Evolutionary conservation across 2,329 filamentous ascomycete species (phyloP), one percentile per base, ranked within the genome.

Genomic region (Ploettnerulaceae sp.): DNA sequence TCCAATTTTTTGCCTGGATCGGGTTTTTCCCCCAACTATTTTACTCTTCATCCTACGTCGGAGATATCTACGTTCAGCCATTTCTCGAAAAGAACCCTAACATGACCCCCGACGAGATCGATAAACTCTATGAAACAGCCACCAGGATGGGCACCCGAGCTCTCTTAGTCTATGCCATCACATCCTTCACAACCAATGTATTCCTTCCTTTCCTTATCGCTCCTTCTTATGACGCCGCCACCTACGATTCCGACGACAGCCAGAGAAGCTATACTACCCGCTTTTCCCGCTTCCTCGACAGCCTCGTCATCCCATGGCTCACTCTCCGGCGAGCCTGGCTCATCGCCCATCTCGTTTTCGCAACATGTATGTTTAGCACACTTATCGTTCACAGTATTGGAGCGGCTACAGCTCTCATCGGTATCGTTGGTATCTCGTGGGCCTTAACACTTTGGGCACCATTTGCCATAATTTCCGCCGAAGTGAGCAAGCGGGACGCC

Each of bases 11-110:
- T 51, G 88, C 89, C 4, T 97, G 90, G 90, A 82, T 96, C 47
- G 91, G 89, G 42, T 96, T 91, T 80, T 97, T 96, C 60, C 90
- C 90, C 1, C 89, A 95, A 65, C 75, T 97, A 2, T 96, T 95
- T 69, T 97, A 97, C 70, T 89, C 89, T 4, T 95, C 89, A 1
- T 94, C 89, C 14, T 97, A 93, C 65, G 85, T 96, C 57, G 90
- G 87, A 52, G 89, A 95, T 63, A 86, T 97, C 47, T 95, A 95
- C 59, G 86, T 89, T 14, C 84, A 95, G 62, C 89, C 89, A 0
- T 86, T 77, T 57, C 82, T 96, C 41, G 74, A 81, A 55, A 71
- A 77, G 41, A 86, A 95, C 56, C 89, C 89, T 0, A 69, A 91
- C 63, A 84, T 95, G 73, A 77, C 82, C 0, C 76, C 83, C 0